A percentile compares a stretch with the other conserved stretches of the same genome.
These are phyloP conservation scores for Lentinus tigrinus DNA, from an alignment of 768 basidiomycete genomes.

Conservation along the genomic window DNA sequence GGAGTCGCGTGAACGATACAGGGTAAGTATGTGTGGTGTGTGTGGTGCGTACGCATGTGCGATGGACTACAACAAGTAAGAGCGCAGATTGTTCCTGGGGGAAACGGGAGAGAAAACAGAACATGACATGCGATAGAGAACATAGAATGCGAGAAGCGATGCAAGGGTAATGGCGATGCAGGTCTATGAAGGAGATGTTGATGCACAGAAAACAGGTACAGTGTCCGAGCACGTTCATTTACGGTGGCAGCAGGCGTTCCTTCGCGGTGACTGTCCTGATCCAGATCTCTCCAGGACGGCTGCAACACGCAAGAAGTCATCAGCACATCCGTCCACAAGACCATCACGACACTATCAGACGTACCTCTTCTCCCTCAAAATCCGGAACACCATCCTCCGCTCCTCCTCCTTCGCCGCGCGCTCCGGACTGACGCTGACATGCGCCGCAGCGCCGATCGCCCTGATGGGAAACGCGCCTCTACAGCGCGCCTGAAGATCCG, in stretches of 20 bases:
- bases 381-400: conserved; percentile 58
- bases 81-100: too few relatives aligned
- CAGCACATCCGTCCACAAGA: not conserved
- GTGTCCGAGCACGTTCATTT: not conserved
- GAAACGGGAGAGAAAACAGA: too few relatives aligned
- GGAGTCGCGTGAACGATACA: too few relatives aligned
- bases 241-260: conserved; percentile 49
- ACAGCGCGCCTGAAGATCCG: conserved; percentile 75
- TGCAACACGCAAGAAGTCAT: conserved; percentile 25
- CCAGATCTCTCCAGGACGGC: conserved; percentile 76
- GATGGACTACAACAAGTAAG: too few relatives aligned
- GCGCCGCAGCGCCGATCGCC: conserved; percentile 33
- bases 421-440: conserved; percentile 12
- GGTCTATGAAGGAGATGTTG: not conserved
- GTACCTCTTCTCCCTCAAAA: conserved; percentile 79
- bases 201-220: not conserved
- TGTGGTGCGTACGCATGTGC: too few relatives aligned
- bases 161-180: not conserved
- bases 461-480: conserved; percentile 67
- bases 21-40: too few relatives aligned
- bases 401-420: conserved; percentile 42
- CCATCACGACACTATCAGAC: conserved; percentile 25
- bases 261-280: conserved; percentile 64
- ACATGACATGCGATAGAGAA: not conserved
- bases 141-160: not conserved